Evolutionary conservation across 331 rosid species (phyloP).

Genomic region (Telfairia occidentalis): DNA sequence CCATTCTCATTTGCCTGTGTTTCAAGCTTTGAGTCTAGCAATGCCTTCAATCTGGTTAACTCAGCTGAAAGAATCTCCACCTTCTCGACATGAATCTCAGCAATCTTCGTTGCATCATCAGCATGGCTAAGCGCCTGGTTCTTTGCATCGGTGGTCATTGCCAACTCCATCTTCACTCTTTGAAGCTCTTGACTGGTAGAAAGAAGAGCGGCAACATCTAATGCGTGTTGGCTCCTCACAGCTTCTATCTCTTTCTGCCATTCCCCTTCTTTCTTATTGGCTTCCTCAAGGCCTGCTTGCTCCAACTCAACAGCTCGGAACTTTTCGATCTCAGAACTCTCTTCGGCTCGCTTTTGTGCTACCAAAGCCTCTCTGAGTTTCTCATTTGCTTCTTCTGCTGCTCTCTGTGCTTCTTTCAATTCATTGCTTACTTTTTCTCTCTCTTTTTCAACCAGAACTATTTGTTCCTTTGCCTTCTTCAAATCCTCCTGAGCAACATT

Average conservation of each 20-base stretch:
- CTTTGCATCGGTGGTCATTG: conserved; percentile 83
- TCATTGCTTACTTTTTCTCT: conserved; percentile 51
- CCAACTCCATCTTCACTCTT: conserved; percentile 59
- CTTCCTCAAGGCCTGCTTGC: conserved; percentile 85
- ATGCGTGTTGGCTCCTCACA: conserved; percentile 76
- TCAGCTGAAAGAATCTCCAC: conserved; percentile 67
- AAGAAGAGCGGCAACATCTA: conserved; percentile 74
- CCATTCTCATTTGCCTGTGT: conserved; percentile 43
- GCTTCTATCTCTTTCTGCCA: conserved; percentile 74
- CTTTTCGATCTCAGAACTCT: conserved; percentile 79
- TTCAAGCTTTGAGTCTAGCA: conserved; percentile 71
- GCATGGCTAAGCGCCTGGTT: conserved; percentile 90
- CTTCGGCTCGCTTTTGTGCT: conserved; percentile 86
- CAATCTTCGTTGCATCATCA: conserved; percentile 84
- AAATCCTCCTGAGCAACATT: conserved; percentile 70
- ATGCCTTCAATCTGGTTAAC: conserved; percentile 44
- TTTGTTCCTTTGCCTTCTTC: conserved; percentile 75
- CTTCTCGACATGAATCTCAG: conserved; percentile 72
- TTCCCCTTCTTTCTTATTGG: conserved; percentile 73
- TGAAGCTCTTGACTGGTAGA: conserved; percentile 81
- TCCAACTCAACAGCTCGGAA: conserved; percentile 89
- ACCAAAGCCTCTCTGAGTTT: conserved; percentile 74
- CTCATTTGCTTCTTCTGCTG: conserved; percentile 70
- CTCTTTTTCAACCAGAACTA: conserved; percentile 58
- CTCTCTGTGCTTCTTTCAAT: conserved; percentile 68